Evolutionary conservation across 1,139 yeast genomes (phyloP), one percentile per base, ranked within the genome.

Genomic region (Suhomyces bribrorum): DNA sequence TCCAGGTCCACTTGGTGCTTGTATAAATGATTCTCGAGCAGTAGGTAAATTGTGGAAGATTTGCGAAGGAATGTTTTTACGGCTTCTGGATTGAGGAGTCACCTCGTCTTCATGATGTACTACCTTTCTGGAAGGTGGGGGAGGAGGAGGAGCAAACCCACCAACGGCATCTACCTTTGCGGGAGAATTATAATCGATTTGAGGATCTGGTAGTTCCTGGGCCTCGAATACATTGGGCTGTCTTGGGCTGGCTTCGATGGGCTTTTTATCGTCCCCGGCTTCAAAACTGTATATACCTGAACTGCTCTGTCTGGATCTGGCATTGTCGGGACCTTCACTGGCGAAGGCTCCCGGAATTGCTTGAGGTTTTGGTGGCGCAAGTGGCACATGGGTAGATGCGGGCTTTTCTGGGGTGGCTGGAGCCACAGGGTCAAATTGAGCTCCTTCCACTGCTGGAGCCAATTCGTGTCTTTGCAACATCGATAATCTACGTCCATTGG

Each of bases 111-210:
- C 47, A 29, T 60, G 63, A 38, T 62, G 65, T 3, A 54, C 57
- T n/a, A 62, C 74, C 56, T 80, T 82, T 63, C 89, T 76, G 0
- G 89, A 71, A n/a, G 85, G 83, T 14, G 90, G 90, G n/a, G 86
- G 86, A 7, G 81, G 78, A 2, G 84, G 84, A 24, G 73, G 67
- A 11, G 50, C 29, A 11, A 43, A 16, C 33, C 28, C 12, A 17
- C 38, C n/a, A 29, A 29, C 12, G n/a, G n/a, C n/a, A n/a, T n/a
- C n/a, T n/a, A n/a, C 6, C 37, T 31, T 31, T 7, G 31, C 33
- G 13, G 37, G 47, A 7, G 39, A 28, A 16, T 20, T 16, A n/a
- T 37, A 44, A 15, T 29, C 28, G 16, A 40, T 27, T 14, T 35
- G 47, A 23, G 60, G 57, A 26, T 53, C 61, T 3, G 60, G 60